Evolutionary conservation across 148 eudicot species (phyloP).

Genomic region (Rhododendron ovatum): DNA sequence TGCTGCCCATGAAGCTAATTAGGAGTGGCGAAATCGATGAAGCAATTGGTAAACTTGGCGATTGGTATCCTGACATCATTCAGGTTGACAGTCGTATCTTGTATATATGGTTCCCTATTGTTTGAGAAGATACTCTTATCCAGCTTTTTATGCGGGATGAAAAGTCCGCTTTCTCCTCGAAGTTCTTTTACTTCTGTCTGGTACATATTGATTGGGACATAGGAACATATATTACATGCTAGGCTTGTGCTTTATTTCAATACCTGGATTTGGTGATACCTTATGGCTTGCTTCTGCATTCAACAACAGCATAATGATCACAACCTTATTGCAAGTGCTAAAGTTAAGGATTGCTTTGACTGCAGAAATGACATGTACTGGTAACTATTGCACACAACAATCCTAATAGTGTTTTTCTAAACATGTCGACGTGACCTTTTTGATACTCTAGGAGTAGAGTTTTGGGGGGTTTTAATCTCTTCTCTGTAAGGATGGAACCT

Average conservation of each 20-base stretch:
- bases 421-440: neutral
- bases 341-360: neutral
- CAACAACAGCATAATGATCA: neutral
- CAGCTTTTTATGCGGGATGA: neutral
- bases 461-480: neutral
- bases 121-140: neutral
- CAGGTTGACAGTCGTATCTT: conserved; percentile 16
- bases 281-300: neutral
- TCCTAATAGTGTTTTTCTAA: neutral
- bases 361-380: neutral
- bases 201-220: neutral
- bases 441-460: neutral
- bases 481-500: neutral
- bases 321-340: neutral
- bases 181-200: neutral
- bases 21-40: conserved; percentile 26
- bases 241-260: neutral
- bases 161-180: neutral
- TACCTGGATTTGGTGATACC: neutral
- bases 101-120: neutral
- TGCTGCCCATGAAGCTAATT: conserved; percentile 20
- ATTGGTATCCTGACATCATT: conserved; percentile 26
- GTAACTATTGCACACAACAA: neutral
- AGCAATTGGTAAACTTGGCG: conserved; percentile 17
- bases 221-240: neutral